Conservation (phyloP, 768 basidiomycete genomes). For the Suillus weaverae region DNA sequence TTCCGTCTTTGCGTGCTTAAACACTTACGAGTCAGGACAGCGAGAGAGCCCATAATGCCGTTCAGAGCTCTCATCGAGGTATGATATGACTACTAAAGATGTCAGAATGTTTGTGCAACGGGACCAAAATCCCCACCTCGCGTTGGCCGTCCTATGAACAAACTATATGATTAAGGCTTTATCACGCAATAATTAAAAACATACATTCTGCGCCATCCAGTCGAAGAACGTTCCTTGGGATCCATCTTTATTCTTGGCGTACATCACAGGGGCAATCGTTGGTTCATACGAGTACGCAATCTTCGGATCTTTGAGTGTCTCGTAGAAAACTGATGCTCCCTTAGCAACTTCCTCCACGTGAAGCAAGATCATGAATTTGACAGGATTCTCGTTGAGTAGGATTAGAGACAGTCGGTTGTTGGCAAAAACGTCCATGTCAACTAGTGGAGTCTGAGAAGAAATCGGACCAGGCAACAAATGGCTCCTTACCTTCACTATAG, state of each 20-base stretch:
- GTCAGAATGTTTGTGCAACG: neutral
- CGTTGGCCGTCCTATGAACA: conserved; percentile 17
- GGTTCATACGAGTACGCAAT: conserved; percentile 21
- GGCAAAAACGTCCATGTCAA: conserved; percentile 30
- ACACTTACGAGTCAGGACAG: conserved; percentile 22
- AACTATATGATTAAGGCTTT: neutral
- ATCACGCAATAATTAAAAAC: neutral
- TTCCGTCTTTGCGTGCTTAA: neutral
- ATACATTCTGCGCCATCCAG: conserved; percentile 24
- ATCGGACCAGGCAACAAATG: neutral
- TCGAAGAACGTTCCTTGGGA: conserved; percentile 26
- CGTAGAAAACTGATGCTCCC: conserved; percentile 24
- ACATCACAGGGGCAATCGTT: conserved; percentile 23
- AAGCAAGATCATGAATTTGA: conserved; percentile 19
- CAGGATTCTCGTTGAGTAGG: conserved; percentile 25
- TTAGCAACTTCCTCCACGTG: conserved; percentile 20
- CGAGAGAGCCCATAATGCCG: conserved; percentile 25
- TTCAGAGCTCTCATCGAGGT: conserved; percentile 24
- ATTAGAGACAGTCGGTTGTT: conserved; percentile 37
- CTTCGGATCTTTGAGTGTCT: conserved; percentile 27
- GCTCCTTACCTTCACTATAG: conserved; percentile 31
- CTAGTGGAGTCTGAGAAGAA: conserved; percentile 16
- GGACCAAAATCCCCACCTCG: conserved; percentile 15
- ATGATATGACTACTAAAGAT: conserved; percentile 20
- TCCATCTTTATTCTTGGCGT: conserved; percentile 18